phyloP scores from a whole-genome alignment of 495 filamentous ascomycete species.

The Schizothecium vesticola region DNA sequence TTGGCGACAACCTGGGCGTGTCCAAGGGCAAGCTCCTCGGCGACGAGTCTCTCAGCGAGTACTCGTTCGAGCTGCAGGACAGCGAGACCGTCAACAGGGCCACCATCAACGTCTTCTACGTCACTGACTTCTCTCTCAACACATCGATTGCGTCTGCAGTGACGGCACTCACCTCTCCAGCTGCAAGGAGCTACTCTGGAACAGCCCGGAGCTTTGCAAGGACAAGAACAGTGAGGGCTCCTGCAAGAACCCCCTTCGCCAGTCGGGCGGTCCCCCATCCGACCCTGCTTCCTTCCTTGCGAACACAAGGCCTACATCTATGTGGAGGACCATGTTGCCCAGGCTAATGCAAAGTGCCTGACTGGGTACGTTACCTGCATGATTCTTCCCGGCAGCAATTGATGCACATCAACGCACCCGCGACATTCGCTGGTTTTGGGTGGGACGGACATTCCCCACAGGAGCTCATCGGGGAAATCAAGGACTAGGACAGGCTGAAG shows the following conservation, averaged over 20 bases:
- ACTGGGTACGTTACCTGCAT: not conserved
- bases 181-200: not conserved
- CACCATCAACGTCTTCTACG: not conserved
- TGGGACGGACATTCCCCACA: not conserved
- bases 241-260: not conserved
- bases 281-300: not conserved
- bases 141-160: not conserved
- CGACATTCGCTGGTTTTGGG: not conserved
- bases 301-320: no score
- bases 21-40: not conserved
- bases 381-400: not conserved
- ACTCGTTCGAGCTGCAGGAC: not conserved
- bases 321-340: no score
- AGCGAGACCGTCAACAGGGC: not conserved
- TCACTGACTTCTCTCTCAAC: not conserved
- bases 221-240: not conserved
- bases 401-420: not conserved
- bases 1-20: not conserved
- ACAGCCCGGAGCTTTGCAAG: not conserved
- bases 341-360: no score
- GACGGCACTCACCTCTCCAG: not conserved
- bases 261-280: not conserved
- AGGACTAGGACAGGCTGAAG: not conserved
- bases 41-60: not conserved
- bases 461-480: not conserved